Conservation (phyloP, 139 green algal genomes). For the Chlorella sp. region DNA sequence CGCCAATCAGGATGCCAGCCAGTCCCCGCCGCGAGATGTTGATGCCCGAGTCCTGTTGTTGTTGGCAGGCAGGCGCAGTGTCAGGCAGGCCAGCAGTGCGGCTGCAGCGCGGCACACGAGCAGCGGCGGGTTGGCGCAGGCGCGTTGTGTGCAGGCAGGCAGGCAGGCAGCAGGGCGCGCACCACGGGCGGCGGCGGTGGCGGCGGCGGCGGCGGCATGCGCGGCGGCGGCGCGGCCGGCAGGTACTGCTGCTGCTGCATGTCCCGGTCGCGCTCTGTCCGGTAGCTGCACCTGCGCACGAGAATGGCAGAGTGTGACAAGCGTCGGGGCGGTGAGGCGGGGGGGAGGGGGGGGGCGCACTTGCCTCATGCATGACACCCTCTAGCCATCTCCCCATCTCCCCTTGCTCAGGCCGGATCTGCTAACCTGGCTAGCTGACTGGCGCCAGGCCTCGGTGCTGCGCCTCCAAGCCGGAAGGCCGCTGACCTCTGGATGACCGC, state of each 20-base stretch:
- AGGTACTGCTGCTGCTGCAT: constrained; percentile 6
- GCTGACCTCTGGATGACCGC: no score
- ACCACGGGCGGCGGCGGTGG: constrained; percentile 21
- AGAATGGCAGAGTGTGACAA: no score
- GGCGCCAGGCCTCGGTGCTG: no score
- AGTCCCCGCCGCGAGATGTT: constrained; percentile 18
- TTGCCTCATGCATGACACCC: no score
- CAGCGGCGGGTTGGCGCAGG: no score
- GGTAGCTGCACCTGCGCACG: constrained; percentile 26
- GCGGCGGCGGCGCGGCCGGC: constrained; percentile 12
- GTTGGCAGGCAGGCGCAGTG: not conserved
- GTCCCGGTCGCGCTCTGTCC: constrained; percentile 17
- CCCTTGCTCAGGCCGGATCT: no score
- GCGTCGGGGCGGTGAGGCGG: no score
- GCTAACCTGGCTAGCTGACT: no score
- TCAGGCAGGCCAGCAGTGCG: not conserved
- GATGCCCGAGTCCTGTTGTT: constrained; percentile 8
- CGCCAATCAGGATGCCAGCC: constrained; percentile 38
- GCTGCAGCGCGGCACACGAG: not conserved
- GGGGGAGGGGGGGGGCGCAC: no score
- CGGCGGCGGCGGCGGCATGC: constrained; percentile 9
- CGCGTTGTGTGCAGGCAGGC: not conserved
- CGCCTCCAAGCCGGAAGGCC: no score
- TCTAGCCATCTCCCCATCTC: no score
- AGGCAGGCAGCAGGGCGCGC: not conserved